Percentiles rank a stretch among this genome's conserved stretches.
phyloP scores from a whole-genome alignment of 208 protist genomes.

The Leptomonas pyrrhocoris region DNA sequence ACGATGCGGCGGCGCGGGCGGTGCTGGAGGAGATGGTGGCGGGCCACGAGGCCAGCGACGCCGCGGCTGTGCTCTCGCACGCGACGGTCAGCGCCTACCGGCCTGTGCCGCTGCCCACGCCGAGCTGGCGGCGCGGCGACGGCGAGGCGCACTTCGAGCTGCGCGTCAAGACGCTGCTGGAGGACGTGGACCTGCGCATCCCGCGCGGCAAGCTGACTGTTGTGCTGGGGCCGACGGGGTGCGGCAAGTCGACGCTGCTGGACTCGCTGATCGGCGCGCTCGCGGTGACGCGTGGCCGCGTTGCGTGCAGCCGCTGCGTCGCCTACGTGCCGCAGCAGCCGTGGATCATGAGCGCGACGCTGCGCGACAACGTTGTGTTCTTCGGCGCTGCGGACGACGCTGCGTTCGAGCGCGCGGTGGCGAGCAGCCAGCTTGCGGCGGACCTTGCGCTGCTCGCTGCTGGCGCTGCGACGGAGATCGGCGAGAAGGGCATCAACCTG shows the following conservation, averaged over 20 bases:
- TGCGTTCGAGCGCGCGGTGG: conserved; percentile 54
- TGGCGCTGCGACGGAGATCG: conserved; percentile 88
- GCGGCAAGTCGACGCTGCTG: conserved; percentile 64
- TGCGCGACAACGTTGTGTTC: conserved; percentile 94
- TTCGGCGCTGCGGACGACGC: conserved; percentile 58
- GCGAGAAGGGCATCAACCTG: conserved; percentile 84
- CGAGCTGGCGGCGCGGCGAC: conserved; percentile 10
- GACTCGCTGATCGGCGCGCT: conserved; percentile 47
- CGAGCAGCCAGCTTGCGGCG: conserved; percentile 61
- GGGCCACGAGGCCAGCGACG: not conserved
- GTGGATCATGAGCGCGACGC: conserved; percentile 90
- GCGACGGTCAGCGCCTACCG: conserved; percentile 52
- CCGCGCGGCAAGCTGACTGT: conserved; percentile 53
- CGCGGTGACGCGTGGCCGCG: conserved; percentile 41
- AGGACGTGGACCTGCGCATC: conserved; percentile 44
- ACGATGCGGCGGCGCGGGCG: conserved; percentile 29
- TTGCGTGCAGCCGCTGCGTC: conserved; percentile 37
- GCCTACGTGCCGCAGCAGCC: conserved; percentile 91
- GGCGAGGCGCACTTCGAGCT: conserved; percentile 37
- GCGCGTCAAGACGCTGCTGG: conserved; percentile 38
- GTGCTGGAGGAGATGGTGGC: conserved; percentile 34
- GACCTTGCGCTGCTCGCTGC: conserved; percentile 85
- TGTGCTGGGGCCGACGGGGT: conserved; percentile 50
- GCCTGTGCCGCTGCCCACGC: conserved; percentile 47
- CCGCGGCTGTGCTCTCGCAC: conserved; percentile 44